phyloP scores from a whole-genome alignment of 208 protist genomes.

The Balamuthia mandrillaris region DNA sequence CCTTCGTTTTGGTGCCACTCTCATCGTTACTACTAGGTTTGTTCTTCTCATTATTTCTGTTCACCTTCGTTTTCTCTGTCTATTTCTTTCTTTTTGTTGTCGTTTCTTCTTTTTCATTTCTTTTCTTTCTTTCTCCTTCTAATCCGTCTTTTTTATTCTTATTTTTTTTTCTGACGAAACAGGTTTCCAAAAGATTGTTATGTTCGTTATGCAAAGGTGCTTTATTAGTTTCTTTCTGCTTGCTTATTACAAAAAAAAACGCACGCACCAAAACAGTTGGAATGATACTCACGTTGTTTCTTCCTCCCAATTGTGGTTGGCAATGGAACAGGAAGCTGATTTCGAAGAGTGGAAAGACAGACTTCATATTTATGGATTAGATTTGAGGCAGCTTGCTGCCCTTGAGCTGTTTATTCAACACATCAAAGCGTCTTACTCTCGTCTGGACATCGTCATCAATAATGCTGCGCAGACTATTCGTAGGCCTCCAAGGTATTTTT shows the following conservation, averaged over 20 bases:
- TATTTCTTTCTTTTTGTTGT: too few species aligned
- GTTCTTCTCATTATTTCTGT: too few species aligned
- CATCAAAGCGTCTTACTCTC: constrained; percentile 1
- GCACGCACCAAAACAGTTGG: too few species aligned
- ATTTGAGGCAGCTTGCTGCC: constrained; percentile 87
- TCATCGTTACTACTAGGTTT: constrained; percentile 69
- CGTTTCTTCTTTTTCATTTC: too few species aligned
- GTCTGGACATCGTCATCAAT: constrained; percentile 74
- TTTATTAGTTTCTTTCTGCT: neutral
- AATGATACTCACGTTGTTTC: too few species aligned
- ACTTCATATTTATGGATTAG: constrained; percentile 85
- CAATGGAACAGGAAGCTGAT: constrained; percentile 79
- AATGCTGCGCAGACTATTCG: constrained; percentile 96
- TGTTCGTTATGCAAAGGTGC: constrained; percentile 72
- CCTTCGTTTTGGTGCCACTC: constrained; percentile 53
- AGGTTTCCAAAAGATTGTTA: constrained; percentile 69
- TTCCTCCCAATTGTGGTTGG: constrained; percentile 71
- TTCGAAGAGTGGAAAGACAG: constrained; percentile 83
- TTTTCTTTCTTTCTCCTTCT: too few species aligned
- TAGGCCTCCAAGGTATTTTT: constrained; percentile 86
- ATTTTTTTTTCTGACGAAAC: too few species aligned
- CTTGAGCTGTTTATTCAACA: constrained; percentile 88
- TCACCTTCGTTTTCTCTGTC: too few species aligned
- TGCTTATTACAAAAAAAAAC: neutral
- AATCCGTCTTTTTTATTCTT: too few species aligned